phyloP scores from a whole-genome alignment of 2,329 filamentous ascomycete species.

The Paracoccidioides brasiliensis region DNA sequence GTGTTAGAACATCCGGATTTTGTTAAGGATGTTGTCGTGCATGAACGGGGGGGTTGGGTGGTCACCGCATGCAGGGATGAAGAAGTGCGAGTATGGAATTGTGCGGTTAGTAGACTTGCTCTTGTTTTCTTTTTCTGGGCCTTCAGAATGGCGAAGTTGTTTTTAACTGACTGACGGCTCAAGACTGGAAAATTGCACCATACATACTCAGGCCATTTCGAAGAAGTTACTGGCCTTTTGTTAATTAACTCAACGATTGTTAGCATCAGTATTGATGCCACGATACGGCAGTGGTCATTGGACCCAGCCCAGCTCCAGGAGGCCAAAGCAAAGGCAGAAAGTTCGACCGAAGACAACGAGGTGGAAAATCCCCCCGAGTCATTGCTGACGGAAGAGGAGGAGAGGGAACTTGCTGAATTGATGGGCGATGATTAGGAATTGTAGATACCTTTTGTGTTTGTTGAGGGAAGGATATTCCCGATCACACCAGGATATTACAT shows the following conservation, averaged over 20 bases:
- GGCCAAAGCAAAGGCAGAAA: slow-evolving; percentile 38
- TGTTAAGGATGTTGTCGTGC: slow-evolving; percentile 65
- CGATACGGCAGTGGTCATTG: slow-evolving; percentile 72
- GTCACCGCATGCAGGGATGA: slow-evolving; percentile 85
- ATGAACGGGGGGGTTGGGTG: slow-evolving; percentile 59
- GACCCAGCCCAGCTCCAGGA: slow-evolving; percentile 45
- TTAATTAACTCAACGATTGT: slow-evolving; percentile 49
- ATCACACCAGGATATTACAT: background rate
- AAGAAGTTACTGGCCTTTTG: slow-evolving; percentile 76
- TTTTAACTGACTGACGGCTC: slow-evolving; percentile 17
- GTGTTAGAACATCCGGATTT: slow-evolving; percentile 73
- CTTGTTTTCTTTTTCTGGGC: background rate
- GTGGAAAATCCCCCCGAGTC: slow-evolving; percentile 33
- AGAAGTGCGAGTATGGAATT: slow-evolving; percentile 81
- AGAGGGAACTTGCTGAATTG: slow-evolving; percentile 79
- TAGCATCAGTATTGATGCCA: slow-evolving; percentile 83
- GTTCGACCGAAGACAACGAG: slow-evolving; percentile 33
- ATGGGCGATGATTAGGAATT: slow-evolving; percentile 53
- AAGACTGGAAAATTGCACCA: slow-evolving; percentile 60
- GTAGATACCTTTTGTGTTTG: background rate
- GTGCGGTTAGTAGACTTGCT: slow-evolving; percentile 28
- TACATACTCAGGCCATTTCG: slow-evolving; percentile 70
- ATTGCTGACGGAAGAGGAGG: slow-evolving; percentile 72
- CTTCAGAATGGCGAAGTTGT: background rate
- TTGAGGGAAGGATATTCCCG: background rate